phyloP scores from a whole-genome alignment of 2,329 filamentous ascomycete genomes.

The Penicillium italicum region DNA sequence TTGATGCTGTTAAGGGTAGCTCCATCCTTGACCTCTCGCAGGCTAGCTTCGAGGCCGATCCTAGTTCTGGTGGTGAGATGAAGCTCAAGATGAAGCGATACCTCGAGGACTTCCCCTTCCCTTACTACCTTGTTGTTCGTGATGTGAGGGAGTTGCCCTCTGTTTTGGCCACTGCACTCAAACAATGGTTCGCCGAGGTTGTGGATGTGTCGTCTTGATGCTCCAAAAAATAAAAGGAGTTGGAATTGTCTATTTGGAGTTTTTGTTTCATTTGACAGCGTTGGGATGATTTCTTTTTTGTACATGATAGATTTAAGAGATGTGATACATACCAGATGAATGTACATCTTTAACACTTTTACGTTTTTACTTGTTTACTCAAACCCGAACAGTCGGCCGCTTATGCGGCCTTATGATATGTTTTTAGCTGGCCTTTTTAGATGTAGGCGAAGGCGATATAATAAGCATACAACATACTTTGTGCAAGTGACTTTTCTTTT shows the following conservation, averaged over 20 bases:
- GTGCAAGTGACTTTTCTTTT: no score
- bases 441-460: no score
- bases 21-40: slow-evolving; percentile 82
- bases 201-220: slow-evolving; percentile 45
- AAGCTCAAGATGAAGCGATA: slow-evolving; percentile 82
- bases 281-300: slow-evolving; percentile 9
- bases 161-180: slow-evolving; percentile 79
- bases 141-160: slow-evolving; percentile 86
- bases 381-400: no score
- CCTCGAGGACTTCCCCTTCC: slow-evolving; percentile 92
- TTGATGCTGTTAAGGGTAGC: slow-evolving; percentile 61
- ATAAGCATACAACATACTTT: no score
- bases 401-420: no score
- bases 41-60: slow-evolving; percentile 73
- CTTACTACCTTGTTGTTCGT: slow-evolving; percentile 92
- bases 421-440: no score
- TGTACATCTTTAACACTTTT: no score
- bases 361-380: no score
- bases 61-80: slow-evolving; percentile 55
- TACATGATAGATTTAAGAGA: slow-evolving; percentile 16
- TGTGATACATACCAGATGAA: background rate
- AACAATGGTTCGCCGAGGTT: slow-evolving; percentile 89
- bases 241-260: slow-evolving; percentile 18
- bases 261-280: slow-evolving; percentile 17
- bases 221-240: slow-evolving; percentile 14